Base-by-base conservation (phyloP, 2,329 filamentous ascomycete genomes). In the Diaporthe longicolla region DNA sequence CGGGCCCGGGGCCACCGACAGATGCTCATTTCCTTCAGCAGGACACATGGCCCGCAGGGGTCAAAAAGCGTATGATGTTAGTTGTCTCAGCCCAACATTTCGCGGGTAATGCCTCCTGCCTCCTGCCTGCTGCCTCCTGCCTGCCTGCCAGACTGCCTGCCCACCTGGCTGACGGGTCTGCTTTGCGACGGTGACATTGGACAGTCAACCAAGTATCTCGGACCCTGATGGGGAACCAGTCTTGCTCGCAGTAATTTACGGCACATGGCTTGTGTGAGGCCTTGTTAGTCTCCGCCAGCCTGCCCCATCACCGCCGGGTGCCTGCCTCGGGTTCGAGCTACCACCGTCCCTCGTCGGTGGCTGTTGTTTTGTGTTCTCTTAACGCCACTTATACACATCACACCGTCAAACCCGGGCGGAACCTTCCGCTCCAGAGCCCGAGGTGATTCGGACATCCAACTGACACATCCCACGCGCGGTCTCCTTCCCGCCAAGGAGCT, bases 1-100 rank as follows among this genome's bases (percentile, higher is more conserved):
- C 48, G 63, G 48, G 48, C 32, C 63, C 63, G 63, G 63, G 48
- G 63, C 63, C 63, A 52, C 63, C 63, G 63, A 68, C 45, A 68
- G 63, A 19, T 48, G 32, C 48, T 68, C 63, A 68, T 68, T 68
- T 68, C 45, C 59, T 48, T 48, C 21, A 54, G 48, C 63, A 68
- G 26, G 48, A 40, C 63, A 68, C 48, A 54, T 68, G 63, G 63
- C 48, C 48, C 48, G 63, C 63, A 68, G 63, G 45, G 63, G 26
- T 50, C 48, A 40, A 19, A 32, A 48, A 37, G 32, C 63, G 15
- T 54, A 24, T 54, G 48, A 24, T 68, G 48, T 68, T 54, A 17
- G 29, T 21, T 26, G 32, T 52, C 63, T 54, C 63, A 40, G 45
- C 63, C 45, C 45, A 11, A 52, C 8, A 24, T 24, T n/a, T 52